Evolutionary conservation across 768 basidiomycete species (phyloP).

Genomic region (Coprinopsis sp.): DNA sequence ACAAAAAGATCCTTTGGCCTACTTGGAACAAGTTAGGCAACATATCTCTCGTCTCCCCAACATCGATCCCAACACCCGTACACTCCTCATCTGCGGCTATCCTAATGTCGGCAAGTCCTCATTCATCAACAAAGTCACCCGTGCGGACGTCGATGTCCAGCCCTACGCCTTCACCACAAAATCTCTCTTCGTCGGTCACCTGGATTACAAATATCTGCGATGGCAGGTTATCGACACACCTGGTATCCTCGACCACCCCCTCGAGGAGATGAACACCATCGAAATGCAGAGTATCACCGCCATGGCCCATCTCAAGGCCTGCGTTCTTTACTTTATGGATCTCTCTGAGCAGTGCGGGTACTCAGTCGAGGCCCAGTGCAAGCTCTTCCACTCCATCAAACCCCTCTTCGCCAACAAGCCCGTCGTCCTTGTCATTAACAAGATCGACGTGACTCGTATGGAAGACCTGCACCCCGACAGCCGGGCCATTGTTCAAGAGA

Average conservation of each 20-base stretch:
- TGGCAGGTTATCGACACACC: constrained; percentile 99
- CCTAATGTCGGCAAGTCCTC: constrained; percentile 99
- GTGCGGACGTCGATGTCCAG: constrained; percentile 98
- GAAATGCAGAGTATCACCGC: constrained; percentile 99
- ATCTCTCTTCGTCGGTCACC: constrained; percentile 95
- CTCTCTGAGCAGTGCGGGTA: constrained; percentile 98
- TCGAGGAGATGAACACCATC: constrained; percentile 99
- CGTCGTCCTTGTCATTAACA: constrained; percentile 93
- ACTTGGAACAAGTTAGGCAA: constrained; percentile 98
- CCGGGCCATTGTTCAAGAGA: constrained; percentile 80
- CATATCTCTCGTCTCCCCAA: constrained; percentile 97
- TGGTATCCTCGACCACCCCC: constrained; percentile 93
- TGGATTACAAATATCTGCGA: constrained; percentile 98
- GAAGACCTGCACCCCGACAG: constrained; percentile 77
- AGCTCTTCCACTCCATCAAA: constrained; percentile 99
- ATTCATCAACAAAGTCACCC: constrained; percentile 99
- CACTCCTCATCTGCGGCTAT: constrained; percentile 96
- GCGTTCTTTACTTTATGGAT: constrained; percentile 98
- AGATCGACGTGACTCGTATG: constrained; percentile 88
- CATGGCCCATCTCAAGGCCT: constrained; percentile 90
- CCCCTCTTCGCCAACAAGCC: constrained; percentile 94
- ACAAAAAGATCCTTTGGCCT: constrained; percentile 97
- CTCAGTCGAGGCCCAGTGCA: constrained; percentile 96
- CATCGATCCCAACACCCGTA: constrained; percentile 97
- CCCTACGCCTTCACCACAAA: constrained; percentile 99